Evolutionary conservation across 2,329 filamentous ascomycete species (phyloP), one percentile per base, ranked within the genome.

Genomic region (Talaromyces pinophilus): DNA sequence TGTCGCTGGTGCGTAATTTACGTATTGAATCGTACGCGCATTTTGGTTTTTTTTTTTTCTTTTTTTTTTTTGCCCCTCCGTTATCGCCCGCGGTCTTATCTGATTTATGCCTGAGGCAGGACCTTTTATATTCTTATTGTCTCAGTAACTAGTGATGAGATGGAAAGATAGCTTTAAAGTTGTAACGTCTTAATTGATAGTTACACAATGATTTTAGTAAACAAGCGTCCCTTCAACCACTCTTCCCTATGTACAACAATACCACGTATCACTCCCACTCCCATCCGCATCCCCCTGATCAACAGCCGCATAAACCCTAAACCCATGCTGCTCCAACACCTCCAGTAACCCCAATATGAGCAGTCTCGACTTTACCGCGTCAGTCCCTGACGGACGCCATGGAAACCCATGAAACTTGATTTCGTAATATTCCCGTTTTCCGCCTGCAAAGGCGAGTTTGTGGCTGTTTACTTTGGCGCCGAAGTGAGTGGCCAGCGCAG

Each of bases 41-140:
- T 11, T 25, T 25, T 10, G 52, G 1, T 5, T 13, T 25, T 57
- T 25, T 57, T 19, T 35, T 52, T 44, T 30, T 57, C 28, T 13
- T 25, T 57, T 25, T 57, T 19, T 35, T 52, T 44, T 30, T 57
- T 46, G 42, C 62, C 62, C 62, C 52, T 59, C 62, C 62, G 62
- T 64, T 64, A 64, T 64, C 62, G 62, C 62, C n/a, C 48, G 30
- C 10, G 1, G 5, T 42, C 62, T 64, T 64, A 64, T 64, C 62
- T 10, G 52, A 40, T 59, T 15, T 6, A 5, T 59, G 62, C 50
- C 54, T 59, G 25, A 50, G 50, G 50, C 50, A 52, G 11, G 0
- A 25, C 4, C 4, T 48, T 13, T 48, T 13, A n/a, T 19, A n/a
- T n/a, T n/a, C n/a, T n/a, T n/a, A n/a, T n/a, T n/a, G n/a, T n/a